phyloP scores from a whole-genome alignment of 108 stramenopile genomes.

The Phaeodactylum tricornutum region DNA sequence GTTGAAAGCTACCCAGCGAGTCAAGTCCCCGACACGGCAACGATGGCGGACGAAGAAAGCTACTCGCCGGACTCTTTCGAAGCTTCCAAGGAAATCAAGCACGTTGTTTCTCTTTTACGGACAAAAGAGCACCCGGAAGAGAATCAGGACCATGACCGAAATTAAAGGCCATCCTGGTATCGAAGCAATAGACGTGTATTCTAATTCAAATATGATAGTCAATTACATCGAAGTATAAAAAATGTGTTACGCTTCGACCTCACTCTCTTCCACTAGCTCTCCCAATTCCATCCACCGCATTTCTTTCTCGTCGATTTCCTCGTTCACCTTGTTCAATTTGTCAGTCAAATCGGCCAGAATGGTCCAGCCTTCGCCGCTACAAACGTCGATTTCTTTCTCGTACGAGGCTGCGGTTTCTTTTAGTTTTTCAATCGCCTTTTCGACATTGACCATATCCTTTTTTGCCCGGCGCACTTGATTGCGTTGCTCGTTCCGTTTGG shows the following conservation, averaged over 20 bases:
- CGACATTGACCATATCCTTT: conserved; percentile 53
- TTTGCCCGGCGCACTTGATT: conserved; percentile 56
- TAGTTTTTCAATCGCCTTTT: conserved; percentile 51
- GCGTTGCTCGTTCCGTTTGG: conserved; percentile 36
- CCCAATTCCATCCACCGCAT: conserved; percentile 71
- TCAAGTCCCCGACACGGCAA: too few relatives aligned
- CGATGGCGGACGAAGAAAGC: too few relatives aligned
- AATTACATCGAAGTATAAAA: too few relatives aligned
- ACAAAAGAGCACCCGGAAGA: too few relatives aligned
- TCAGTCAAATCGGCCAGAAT: conserved; percentile 68
- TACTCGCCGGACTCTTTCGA: too few relatives aligned
- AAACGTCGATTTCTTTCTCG: conserved; percentile 44
- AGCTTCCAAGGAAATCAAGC: too few relatives aligned
- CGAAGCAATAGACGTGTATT: too few relatives aligned
- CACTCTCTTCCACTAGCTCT: conserved; percentile 32
- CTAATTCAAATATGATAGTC: too few relatives aligned
- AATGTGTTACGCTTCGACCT: conserved; percentile 12
- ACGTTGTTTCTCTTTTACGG: too few relatives aligned
- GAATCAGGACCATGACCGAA: too few relatives aligned
- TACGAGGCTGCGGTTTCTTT: conserved; percentile 30
- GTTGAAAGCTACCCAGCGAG: too few relatives aligned
- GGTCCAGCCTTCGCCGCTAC: conserved; percentile 63
- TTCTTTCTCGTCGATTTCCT: conserved; percentile 70
- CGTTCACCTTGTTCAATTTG: conserved; percentile 41
- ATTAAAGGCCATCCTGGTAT: too few relatives aligned